Evolutionary conservation across 1,284 basidiomycete species (phyloP).

Genomic region (Lignosus rhinocerotis): DNA sequence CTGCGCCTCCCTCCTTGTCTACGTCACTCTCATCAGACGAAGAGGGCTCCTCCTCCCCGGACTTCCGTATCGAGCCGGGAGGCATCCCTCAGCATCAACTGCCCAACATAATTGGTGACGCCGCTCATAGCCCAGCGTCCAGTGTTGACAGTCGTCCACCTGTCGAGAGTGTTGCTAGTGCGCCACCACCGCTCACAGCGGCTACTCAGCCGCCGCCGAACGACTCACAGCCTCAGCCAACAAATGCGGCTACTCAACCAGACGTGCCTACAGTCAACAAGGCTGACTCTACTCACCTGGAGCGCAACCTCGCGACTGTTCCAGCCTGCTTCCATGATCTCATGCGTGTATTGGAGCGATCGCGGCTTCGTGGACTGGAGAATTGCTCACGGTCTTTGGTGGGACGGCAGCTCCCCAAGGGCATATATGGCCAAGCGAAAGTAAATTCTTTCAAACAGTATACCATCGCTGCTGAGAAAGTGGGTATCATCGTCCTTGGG

Average conservation of each 20-base stretch:
- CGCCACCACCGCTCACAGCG: background rate
- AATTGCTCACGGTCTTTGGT: slow-evolving; percentile 43
- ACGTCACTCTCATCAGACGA: background rate
- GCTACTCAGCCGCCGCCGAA: background rate
- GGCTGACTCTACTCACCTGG: background rate
- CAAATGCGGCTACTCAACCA: background rate
- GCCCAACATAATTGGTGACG: background rate
- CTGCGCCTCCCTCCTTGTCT: background rate
- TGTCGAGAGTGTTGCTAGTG: background rate
- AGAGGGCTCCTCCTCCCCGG: background rate
- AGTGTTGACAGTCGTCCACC: background rate
- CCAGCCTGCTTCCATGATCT: slow-evolving; percentile 18
- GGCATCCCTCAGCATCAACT: no score
- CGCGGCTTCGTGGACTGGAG: slow-evolving; percentile 33
- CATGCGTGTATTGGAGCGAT: slow-evolving; percentile 20
- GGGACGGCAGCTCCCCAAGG: slow-evolving; percentile 34
- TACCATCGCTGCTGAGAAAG: slow-evolving; percentile 42
- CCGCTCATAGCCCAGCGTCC: background rate
- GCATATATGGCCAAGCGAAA: slow-evolving; percentile 44
- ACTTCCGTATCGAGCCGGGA: background rate
- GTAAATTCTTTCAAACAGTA: slow-evolving; percentile 48
- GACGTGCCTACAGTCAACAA: background rate
- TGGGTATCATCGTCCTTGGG: slow-evolving; percentile 49
- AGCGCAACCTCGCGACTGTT: background rate
- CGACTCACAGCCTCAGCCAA: background rate